phyloP scores from a whole-genome alignment of 768 basidiomycete species.

The Panaeolus papilionaceus region DNA sequence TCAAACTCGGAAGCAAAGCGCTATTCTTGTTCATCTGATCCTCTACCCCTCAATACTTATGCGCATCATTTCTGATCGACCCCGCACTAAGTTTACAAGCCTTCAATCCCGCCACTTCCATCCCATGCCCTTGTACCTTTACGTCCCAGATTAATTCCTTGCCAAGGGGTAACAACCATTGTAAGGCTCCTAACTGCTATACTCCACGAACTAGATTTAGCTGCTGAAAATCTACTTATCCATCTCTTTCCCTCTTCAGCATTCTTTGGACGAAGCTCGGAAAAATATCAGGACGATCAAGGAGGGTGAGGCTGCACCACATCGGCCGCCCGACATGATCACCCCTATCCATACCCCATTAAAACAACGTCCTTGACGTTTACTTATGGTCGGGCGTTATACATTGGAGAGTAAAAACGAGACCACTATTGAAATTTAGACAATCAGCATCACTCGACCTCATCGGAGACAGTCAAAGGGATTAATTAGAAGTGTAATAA shows the following conservation, averaged over 20 bases:
- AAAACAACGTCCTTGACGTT: neutral
- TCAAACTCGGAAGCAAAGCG: too few species aligned
- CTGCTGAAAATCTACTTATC: neutral
- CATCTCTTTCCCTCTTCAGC: neutral
- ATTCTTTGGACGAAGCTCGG: neutral
- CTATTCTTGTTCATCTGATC: constrained; percentile 1
- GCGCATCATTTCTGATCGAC: constrained; percentile 1
- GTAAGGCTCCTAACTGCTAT: neutral
- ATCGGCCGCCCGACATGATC: too few species aligned
- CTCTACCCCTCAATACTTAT: neutral
- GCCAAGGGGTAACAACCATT: neutral
- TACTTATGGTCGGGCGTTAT: neutral
- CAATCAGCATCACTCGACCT: neutral
- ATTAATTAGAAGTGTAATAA: neutral
- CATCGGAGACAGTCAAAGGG: neutral
- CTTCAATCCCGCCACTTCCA: neutral
- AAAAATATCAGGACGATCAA: neutral
- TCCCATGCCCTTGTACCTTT: neutral
- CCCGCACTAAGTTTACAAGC: neutral
- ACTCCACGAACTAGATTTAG: neutral
- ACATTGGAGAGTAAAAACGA: too few species aligned
- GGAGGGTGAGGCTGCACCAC: neutral
- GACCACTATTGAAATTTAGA: neutral
- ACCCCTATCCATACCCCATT: neutral
- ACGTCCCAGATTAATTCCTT: neutral